These are phyloP conservation scores for Xylariaceae sp. DNA, from an alignment of 2,329 filamentous ascomycete species.

Conservation along the genomic window DNA sequence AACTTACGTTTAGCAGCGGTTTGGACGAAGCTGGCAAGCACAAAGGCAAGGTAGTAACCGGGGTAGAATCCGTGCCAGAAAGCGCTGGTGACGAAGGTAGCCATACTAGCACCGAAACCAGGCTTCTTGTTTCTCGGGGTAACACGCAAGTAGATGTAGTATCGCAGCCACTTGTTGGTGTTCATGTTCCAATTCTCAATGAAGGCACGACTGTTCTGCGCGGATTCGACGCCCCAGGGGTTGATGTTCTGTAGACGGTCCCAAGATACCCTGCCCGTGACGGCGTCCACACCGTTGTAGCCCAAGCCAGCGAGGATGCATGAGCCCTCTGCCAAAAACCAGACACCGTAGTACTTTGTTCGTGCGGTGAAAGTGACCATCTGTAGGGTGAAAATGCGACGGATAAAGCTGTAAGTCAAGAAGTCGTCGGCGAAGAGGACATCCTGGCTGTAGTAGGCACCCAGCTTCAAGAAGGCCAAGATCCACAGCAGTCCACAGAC, in stretches of 20 bases:
- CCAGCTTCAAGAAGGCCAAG: constrained; percentile 67
- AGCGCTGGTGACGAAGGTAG: constrained; percentile 89
- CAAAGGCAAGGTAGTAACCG: constrained; percentile 88
- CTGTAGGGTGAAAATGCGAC: constrained; percentile 73
- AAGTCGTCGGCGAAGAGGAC: constrained; percentile 63
- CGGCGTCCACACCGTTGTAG: constrained; percentile 85
- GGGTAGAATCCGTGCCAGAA: constrained; percentile 99
- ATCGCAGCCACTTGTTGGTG: constrained; percentile 92
- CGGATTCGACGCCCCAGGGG: constrained; percentile 77
- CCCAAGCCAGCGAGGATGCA: constrained; percentile 92
- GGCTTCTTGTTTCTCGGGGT: constrained; percentile 95
- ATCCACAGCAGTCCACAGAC: constrained; percentile 73
- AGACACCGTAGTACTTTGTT: constrained; percentile 95
- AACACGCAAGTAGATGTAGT: constrained; percentile 92
- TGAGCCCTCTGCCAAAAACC: constrained; percentile 86
- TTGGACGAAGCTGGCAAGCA: constrained; percentile 86
- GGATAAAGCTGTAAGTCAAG: constrained; percentile 61
- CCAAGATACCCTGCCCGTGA: constrained; percentile 79
- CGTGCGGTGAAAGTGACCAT: constrained; percentile 77
- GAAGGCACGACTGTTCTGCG: constrained; percentile 90
- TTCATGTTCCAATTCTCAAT: constrained; percentile 97
- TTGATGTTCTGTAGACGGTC: constrained; percentile 86
- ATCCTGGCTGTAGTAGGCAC: constrained; percentile 58
- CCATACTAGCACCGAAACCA: constrained; percentile 88
- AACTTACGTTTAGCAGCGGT: constrained; percentile 86